phyloP scores from a whole-genome alignment of 2,329 filamentous ascomycete species.

The Penicillium sp. region DNA sequence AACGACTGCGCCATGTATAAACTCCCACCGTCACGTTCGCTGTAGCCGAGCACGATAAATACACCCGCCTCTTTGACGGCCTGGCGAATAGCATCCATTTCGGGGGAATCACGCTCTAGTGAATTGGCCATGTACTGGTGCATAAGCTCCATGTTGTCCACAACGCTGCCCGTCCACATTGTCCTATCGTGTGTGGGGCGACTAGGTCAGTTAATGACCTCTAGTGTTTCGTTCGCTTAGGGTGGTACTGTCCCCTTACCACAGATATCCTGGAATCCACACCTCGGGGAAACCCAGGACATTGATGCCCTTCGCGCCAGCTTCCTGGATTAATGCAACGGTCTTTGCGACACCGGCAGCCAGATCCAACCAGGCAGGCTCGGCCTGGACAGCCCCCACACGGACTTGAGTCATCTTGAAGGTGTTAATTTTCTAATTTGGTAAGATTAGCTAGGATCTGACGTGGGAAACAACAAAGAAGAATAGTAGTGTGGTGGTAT shows the following conservation, averaged over 20 bases:
- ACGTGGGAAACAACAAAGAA: no score
- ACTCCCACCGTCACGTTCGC: not conserved
- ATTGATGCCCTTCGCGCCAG: not conserved
- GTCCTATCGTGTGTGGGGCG: not conserved
- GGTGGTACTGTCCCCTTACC: not conserved
- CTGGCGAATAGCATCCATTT: not conserved
- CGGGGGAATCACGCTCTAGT: slow-evolving; percentile 14
- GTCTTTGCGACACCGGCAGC: not conserved
- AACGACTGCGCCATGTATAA: slow-evolving; percentile 37
- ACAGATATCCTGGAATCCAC: not conserved
- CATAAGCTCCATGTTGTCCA: not conserved
- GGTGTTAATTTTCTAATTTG: no score
- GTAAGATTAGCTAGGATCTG: no score
- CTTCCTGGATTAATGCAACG: not conserved
- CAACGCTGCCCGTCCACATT: not conserved
- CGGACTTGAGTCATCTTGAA: not conserved
- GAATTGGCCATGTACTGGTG: not conserved
- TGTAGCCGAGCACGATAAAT: not conserved
- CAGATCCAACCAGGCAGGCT: not conserved
- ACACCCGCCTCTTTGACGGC: not conserved
- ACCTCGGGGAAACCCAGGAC: not conserved
- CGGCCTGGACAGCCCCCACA: not conserved
- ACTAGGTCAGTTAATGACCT: not conserved
- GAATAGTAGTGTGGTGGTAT: no score
- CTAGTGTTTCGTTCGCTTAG: not conserved